phyloP scores from a whole-genome alignment of 768 basidiomycete species.

The Harrya chromipes region DNA sequence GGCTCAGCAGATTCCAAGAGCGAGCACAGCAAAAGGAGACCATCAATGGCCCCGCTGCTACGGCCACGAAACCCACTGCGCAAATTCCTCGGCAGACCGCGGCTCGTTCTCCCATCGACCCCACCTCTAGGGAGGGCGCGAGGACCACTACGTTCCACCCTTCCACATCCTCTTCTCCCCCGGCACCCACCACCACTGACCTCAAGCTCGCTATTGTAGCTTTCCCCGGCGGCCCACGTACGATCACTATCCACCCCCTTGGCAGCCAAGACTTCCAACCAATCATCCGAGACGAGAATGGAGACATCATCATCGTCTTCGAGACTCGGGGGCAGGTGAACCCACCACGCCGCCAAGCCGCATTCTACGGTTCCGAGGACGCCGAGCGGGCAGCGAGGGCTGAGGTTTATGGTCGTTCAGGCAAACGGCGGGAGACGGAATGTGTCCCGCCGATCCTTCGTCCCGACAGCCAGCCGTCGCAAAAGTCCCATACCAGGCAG shows the following conservation, averaged over 20 bases:
- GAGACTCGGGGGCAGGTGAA: background rate
- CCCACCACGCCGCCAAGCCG: conserved; percentile 21
- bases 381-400: background rate
- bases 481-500: too few relatives aligned
- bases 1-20: conserved; percentile 3
- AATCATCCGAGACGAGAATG: conserved; percentile 15
- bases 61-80: too few relatives aligned
- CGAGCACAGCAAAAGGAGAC: conserved; percentile 11
- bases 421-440: too few relatives aligned
- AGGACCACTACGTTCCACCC: too few relatives aligned
- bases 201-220: conserved; percentile 6
- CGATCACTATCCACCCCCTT: conserved; percentile 23
- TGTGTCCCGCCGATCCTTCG: too few relatives aligned
- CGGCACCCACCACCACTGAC: too few relatives aligned
- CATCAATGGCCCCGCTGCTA: background rate
- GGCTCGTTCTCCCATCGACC: background rate
- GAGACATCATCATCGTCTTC: conserved; percentile 13
- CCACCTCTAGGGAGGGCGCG: background rate
- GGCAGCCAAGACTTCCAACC: conserved; percentile 9
- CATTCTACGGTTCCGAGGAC: conserved; percentile 15
- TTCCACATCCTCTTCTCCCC: too few relatives aligned
- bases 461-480: too few relatives aligned
- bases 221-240: conserved; percentile 21
- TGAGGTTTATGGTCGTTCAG: too few relatives aligned
- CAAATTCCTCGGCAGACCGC: too few relatives aligned